A percentile compares a stretch with the other conserved stretches of the same genome.
Evolutionary conservation across 805 yeast genomes (phyloP).

Genomic region (Pichia californica): DNA sequence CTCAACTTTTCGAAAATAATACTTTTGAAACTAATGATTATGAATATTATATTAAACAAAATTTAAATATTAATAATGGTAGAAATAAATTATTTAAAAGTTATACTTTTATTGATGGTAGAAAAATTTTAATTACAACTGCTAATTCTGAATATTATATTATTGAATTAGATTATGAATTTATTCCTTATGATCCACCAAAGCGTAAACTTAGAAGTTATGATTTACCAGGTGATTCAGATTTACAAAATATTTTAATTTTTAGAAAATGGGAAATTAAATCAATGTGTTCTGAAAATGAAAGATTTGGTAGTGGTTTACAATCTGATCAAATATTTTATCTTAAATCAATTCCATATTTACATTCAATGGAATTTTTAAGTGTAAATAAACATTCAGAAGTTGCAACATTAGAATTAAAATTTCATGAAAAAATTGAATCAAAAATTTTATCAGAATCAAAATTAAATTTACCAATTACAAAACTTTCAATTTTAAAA

Average conservation of each 20-base stretch:
- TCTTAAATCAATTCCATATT: background rate
- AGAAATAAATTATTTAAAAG: constrained; percentile 3
- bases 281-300: too few relatives aligned
- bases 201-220: background rate
- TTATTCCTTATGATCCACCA: background rate
- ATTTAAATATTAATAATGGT: constrained; percentile 6
- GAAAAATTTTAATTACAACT: background rate
- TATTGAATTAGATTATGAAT: background rate
- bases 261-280: background rate
- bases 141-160: constrained; percentile 1
- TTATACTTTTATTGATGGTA: background rate
- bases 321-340: background rate
- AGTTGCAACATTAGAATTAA: background rate
- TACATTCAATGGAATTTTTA: background rate
- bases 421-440: background rate
- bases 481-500: background rate
- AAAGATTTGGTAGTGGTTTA: background rate
- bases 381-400: constrained; percentile 1
- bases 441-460: background rate
- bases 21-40: background rate
- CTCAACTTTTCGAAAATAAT: background rate
- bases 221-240: background rate
- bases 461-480: background rate
- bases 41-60: background rate
- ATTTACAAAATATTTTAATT: background rate